Evolutionary conservation across 257 asterid genomes (phyloP), one percentile per base, ranked within the genome.

Genomic region (Penstemon newberryi): DNA sequence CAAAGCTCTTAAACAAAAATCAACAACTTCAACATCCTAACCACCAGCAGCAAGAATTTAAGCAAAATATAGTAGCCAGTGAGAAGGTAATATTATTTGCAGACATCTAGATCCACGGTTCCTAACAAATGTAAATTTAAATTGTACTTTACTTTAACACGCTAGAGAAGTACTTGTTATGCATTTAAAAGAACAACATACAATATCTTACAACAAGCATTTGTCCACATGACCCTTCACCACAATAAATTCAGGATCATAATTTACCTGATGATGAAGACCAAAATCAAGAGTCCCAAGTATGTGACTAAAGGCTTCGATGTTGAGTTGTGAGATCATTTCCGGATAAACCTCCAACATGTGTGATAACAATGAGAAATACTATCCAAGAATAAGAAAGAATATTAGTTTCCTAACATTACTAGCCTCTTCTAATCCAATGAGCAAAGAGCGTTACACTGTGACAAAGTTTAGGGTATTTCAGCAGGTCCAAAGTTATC

Each of bases 281-380:
- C 96, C 99, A 46, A 85, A 88, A 56, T 87, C 96, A 79, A 93
- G 86, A 73, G 96, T 85, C 71, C 87, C 92, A 73, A 81, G 67
- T 74, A 93, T 83, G 82, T 80, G 95, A 72, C 72, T 79, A 33
- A 85, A 87, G 68, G 96, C 90, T 73, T 90, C 96, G 41, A 60
- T 69, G 50, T 78, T 87, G 61, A 93, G 72, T 71, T 84, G 92
- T 63, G 85, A 81, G 39, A 89, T 78, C 80, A 83, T 79, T 81
- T 93, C 97, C 56, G 99, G 99, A 78, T 93, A 93, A 52, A 88
- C 94, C 85, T 88, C 97, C 92, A 93, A 83, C 95, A 90, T 70
- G 82, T 93, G 96, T 39, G 99, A 90, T 70, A 90, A 79, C 75
- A 93, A 83, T 41, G 92, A 81, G 85, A 88, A 90, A 78, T 90